A percentile compares a stretch with the other conserved stretches of the same genome.
These are phyloP conservation scores for Jamesozyma spencerorum DNA, from an alignment of 805 yeast genomes.

Conservation along the genomic window DNA sequence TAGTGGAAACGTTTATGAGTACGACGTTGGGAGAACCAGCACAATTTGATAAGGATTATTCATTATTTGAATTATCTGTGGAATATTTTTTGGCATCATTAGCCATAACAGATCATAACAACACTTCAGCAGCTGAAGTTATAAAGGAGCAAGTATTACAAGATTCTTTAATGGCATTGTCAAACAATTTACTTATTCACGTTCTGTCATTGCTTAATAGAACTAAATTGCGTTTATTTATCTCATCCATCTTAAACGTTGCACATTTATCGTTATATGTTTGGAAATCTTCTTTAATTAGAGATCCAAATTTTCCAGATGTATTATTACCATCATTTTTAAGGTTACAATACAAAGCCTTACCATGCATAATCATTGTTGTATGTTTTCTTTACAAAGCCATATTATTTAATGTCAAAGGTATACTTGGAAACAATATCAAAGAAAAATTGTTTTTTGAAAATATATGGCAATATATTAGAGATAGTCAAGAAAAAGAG, in stretches of 20 bases:
- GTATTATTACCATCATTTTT: background rate
- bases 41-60: conserved; percentile 22
- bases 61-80: conserved; percentile 24
- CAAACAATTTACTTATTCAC: conserved; percentile 55
- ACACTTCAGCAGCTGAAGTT: no score
- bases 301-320: no score
- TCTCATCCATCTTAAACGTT: conserved; percentile 35
- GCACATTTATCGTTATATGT: no score
- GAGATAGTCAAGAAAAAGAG: background rate
- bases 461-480: background rate
- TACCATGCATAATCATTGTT: background rate
- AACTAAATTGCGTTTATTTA: conserved; percentile 49
- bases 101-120: background rate
- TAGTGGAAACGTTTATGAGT: conserved; percentile 44
- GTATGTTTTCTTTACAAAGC: background rate
- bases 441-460: background rate
- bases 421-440: background rate
- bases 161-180: conserved; percentile 43
- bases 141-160: background rate
- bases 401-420: background rate
- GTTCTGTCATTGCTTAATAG: conserved; percentile 46
- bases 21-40: conserved; percentile 33
- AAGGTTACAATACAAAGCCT: background rate
- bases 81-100: conserved; percentile 12
- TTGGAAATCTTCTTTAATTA: no score